phyloP scores from a whole-genome alignment of 345 rosid genomes.

The Melastoma malabathricum region DNA sequence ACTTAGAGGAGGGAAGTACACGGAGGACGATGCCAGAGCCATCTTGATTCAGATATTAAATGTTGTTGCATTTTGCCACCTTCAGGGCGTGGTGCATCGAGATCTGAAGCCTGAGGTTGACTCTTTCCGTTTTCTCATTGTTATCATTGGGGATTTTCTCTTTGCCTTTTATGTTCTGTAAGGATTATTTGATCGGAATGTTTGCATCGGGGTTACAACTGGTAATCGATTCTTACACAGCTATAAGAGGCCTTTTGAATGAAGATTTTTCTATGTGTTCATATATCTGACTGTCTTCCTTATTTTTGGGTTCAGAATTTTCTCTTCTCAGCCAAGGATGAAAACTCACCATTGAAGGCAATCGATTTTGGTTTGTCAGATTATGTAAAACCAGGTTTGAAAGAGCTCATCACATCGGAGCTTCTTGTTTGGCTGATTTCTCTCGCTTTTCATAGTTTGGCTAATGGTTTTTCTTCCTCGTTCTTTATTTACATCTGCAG shows the following conservation, averaged over 20 bases:
- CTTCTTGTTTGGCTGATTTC: too few relatives aligned
- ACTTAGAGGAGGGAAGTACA: slow-evolving; percentile 87
- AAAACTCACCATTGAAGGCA: slow-evolving; percentile 64
- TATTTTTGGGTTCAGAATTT: slow-evolving; percentile 50
- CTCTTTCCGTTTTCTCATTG: slow-evolving; percentile 1
- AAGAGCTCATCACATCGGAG: too few relatives aligned
- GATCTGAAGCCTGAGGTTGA: slow-evolving; percentile 97
- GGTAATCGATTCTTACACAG: too few relatives aligned
- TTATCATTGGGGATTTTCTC: neutral
- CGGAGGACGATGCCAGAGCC: slow-evolving; percentile 90
- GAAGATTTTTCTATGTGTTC: too few relatives aligned
- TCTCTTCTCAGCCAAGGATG: slow-evolving; percentile 72
- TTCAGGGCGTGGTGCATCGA: slow-evolving; percentile 95
- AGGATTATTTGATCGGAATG: too few relatives aligned
- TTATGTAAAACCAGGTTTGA: slow-evolving; percentile 79
- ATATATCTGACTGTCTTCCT: slow-evolving; percentile 12
- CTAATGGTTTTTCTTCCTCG: too few relatives aligned
- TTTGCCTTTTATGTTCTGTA: neutral
- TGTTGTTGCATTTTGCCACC: slow-evolving; percentile 91
- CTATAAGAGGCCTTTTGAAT: neutral
- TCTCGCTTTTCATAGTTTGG: too few relatives aligned
- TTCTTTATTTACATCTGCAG: slow-evolving; percentile 20
- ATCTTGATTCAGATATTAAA: slow-evolving; percentile 82
- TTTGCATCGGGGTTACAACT: too few relatives aligned
- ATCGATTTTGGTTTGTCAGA: slow-evolving; percentile 98